Percentiles rank a stretch among this genome's conserved stretches.
Evolutionary conservation across 2,329 filamentous ascomycete species (phyloP).

Genomic region (Cercospora sp.): DNA sequence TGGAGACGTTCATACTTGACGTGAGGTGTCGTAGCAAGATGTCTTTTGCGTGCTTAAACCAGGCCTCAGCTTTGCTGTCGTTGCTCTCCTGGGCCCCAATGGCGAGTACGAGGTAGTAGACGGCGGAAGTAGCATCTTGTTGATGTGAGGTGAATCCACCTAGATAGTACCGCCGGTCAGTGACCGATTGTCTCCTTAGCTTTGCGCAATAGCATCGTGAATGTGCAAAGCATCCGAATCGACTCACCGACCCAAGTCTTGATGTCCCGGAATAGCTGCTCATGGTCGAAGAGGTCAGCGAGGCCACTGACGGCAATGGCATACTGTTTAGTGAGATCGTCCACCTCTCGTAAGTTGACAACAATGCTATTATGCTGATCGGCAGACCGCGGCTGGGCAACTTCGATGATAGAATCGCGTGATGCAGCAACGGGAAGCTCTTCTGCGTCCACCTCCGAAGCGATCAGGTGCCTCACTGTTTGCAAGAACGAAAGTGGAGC

Average conservation of each 20-base stretch:
- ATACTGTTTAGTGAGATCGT: constrained; percentile 46
- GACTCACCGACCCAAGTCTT: constrained; percentile 32
- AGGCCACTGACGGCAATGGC: constrained; percentile 50
- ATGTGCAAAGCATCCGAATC: not conserved
- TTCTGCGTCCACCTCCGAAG: constrained; percentile 46
- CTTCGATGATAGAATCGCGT: constrained; percentile 30
- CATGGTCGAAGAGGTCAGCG: constrained; percentile 51
- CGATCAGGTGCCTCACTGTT: constrained; percentile 53
- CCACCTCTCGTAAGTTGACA: constrained; percentile 44
- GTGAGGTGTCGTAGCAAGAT: constrained; percentile 49
- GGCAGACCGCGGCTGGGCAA: constrained; percentile 8
- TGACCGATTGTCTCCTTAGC: too few species aligned
- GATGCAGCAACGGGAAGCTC: constrained; percentile 23
- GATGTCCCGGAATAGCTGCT: constrained; percentile 35
- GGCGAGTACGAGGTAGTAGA: constrained; percentile 54
- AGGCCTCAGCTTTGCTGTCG: constrained; percentile 48
- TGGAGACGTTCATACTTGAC: constrained; percentile 52
- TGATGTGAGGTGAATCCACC: constrained; percentile 11
- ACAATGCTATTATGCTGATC: constrained; percentile 18
- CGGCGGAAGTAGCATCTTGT: constrained; percentile 48
- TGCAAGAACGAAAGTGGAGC: constrained; percentile 56
- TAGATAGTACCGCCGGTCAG: not conserved
- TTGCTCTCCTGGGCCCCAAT: constrained; percentile 50
- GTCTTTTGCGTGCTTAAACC: constrained; percentile 50
- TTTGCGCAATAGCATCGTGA: not conserved